These are phyloP conservation scores for Boletus holoroseus DNA, from an alignment of 1,284 basidiomycete species.

Conservation along the genomic window DNA sequence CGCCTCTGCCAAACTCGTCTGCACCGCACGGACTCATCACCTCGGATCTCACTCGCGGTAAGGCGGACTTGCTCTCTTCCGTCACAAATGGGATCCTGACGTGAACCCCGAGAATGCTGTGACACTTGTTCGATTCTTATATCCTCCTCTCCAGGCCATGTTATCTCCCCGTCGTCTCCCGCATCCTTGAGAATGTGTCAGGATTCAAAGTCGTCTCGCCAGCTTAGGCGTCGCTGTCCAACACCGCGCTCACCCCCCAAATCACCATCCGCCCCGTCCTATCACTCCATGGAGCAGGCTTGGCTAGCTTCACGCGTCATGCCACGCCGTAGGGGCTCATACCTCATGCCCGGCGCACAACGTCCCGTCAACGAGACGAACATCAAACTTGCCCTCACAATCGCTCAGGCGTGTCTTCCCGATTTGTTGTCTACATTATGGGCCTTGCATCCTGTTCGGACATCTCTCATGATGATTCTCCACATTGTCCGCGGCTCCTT, in stretches of 20 bases:
- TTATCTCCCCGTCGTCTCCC: conserved; percentile 16
- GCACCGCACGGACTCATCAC: conserved; percentile 32
- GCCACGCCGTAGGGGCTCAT: conserved; percentile 37
- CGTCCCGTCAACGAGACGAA: conserved; percentile 54
- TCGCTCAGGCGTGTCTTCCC: conserved; percentile 48
- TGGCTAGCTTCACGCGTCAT: conserved; percentile 61
- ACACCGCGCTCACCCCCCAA: conserved; percentile 19
- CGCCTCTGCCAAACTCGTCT: conserved; percentile 38
- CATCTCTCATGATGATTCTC: conserved; percentile 57
- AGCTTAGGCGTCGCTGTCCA: conserved; percentile 23
- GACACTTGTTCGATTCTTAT: conserved; percentile 29
- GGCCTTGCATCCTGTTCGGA: conserved; percentile 60
- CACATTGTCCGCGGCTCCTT: conserved; percentile 67
- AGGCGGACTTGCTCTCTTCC: conserved; percentile 27
- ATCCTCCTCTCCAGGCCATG: conserved; percentile 22
- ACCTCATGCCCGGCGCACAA: conserved; percentile 62
- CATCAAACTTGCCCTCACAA: conserved; percentile 49
- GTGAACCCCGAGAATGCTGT: conserved; percentile 35
- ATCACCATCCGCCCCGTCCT: conserved; percentile 16
- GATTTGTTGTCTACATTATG: conserved; percentile 58
- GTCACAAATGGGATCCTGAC: conserved; percentile 38
- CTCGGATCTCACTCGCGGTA: conserved; percentile 38
- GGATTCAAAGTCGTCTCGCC: conserved; percentile 22
- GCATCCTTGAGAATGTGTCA: conserved; percentile 28
- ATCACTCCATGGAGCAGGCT: conserved; percentile 45